Evolutionary conservation across 164 flowering plant species (phyloP), one percentile per base, ranked within the genome.

Genomic region (Nelumbo lutea): DNA sequence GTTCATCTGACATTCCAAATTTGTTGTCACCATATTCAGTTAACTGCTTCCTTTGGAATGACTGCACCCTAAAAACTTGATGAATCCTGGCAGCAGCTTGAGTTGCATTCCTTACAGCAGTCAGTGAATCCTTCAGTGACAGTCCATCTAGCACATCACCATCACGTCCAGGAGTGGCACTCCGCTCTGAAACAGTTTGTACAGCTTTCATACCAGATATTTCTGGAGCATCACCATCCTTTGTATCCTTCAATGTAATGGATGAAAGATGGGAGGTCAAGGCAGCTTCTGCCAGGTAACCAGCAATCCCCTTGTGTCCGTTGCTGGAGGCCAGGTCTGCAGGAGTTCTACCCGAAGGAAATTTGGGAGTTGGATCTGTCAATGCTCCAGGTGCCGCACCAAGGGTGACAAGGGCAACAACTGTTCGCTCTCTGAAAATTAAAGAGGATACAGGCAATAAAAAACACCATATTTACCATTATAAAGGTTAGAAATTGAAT

Each of bases 281-380:
- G 72, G 79, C 82, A 38, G 85, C 81, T 80, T 90, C 90, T 40
- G 94, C 90, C 74, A 91, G 75, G 81, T 81, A 91, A 53, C 87
- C 94, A 68, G 94, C 89, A 78, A 91, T 84, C 57, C 92, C 94
- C 76, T 86, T 88, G 59, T 87, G 88, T 39, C 97, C 90, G 68
- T 79, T 82, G 51, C 76, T 78, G 8, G 90, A 87, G 59, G 95
- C 95, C 38, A 91, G 70, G 82, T 89, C 93, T 63, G 94, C 92
- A 64, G 97, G 92, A 13, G 84, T 89, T 71, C 63, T 69, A 61
- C 97, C 94, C 59, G 79, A 82, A 39, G 91, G 94, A 77, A 70
- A 85, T 71, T 65, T 70, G 65, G 93, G 66, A 5, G 86, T 84
- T 62, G 97, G 94, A 65, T 91, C 93, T 13, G 81, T 81, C 42